Base-by-base conservation (phyloP, 345 rosid genomes). In the Iberis pinnata region DNA sequence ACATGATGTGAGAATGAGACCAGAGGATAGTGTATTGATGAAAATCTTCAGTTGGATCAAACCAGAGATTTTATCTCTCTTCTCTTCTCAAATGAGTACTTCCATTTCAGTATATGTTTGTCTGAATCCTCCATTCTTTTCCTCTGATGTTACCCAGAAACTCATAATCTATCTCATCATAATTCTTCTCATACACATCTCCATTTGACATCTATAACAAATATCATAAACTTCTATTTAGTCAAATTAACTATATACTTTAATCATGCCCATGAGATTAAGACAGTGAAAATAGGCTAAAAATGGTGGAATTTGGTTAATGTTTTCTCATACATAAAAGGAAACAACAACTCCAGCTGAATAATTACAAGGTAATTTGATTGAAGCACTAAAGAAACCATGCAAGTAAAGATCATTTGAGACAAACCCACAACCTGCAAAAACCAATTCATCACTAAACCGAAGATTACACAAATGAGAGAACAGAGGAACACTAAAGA, bases 71-170 rank as follows among this genome's bases (percentile, higher is more conserved):
- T 69, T 73, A 84, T 77, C 98, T 76, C 70, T 88, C 98, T 75
- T 92, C 98, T 65, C 98, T 79, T 46, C 98, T 96, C n/a, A 75
- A 26, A 50, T 68, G 51, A 3, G 95, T 88, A 80, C 96, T 92
- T 54, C 98, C 95, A 67, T 92, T 85, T 9, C 96, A 95, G 49
- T 88, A 92, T 42, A 88, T 53, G 57, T 92, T 92, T 11, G 98
- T 92, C 73, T 92, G 96, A 73, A 92, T 81, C 81, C 96, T 92
- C 98, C 98, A 92, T 43, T 92, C 82, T 70, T 78, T 85, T 61
- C 98, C 98, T 78, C 95, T 83, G 18, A 88, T 88, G 68, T 92
- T 92, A n/a, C 98, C 98, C 77, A 88, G 58, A 71, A 92, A 92
- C 78, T 92, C 98, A 46, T 85, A 92, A 73, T 92, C 98, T 55